phyloP scores from a whole-genome alignment of 1,284 basidiomycete genomes.

The Agaricales sp. region DNA sequence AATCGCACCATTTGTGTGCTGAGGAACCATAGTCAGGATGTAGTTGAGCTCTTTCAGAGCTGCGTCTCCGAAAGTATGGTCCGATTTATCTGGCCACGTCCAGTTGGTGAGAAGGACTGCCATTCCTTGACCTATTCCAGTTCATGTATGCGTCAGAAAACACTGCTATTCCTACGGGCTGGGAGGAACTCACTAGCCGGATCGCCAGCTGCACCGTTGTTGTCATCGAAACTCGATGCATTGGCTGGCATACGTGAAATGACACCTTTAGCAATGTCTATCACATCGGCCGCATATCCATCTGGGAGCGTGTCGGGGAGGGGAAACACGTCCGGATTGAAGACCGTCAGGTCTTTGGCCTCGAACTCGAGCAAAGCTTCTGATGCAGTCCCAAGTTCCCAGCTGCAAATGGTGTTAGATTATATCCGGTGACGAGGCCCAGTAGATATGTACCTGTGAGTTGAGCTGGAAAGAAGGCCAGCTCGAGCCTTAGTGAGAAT shows the following conservation, averaged over 20 bases:
- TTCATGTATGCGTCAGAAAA: not conserved
- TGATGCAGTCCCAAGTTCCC: slow-evolving; percentile 62
- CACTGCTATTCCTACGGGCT: not conserved
- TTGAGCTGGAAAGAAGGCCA: slow-evolving; percentile 9
- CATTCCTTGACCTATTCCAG: slow-evolving; percentile 38
- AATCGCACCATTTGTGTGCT: slow-evolving; percentile 49
- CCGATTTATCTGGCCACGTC: slow-evolving; percentile 27
- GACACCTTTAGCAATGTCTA: not conserved
- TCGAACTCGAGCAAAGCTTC: slow-evolving; percentile 56
- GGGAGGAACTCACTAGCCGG: slow-evolving; percentile 41
- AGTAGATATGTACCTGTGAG: slow-evolving; percentile 1
- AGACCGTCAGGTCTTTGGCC: slow-evolving; percentile 46
- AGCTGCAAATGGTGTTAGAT: slow-evolving; percentile 25
- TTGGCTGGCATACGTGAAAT: slow-evolving; percentile 27
- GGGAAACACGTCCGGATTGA: slow-evolving; percentile 26
- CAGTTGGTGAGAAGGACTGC: slow-evolving; percentile 53
- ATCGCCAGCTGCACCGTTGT: slow-evolving; percentile 54
- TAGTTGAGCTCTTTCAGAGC: slow-evolving; percentile 48
- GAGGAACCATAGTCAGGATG: slow-evolving; percentile 46
- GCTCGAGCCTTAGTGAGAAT: slow-evolving; percentile 16
- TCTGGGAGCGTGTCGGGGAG: slow-evolving; percentile 22
- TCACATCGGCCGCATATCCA: slow-evolving; percentile 12
- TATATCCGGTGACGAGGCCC: not conserved
- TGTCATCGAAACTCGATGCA: slow-evolving; percentile 22
- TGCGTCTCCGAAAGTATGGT: slow-evolving; percentile 35